Evolutionary conservation across 73 alveolate genomes (phyloP), one percentile per base, ranked within the genome.

Genomic region (Blepharisma japonicum): DNA sequence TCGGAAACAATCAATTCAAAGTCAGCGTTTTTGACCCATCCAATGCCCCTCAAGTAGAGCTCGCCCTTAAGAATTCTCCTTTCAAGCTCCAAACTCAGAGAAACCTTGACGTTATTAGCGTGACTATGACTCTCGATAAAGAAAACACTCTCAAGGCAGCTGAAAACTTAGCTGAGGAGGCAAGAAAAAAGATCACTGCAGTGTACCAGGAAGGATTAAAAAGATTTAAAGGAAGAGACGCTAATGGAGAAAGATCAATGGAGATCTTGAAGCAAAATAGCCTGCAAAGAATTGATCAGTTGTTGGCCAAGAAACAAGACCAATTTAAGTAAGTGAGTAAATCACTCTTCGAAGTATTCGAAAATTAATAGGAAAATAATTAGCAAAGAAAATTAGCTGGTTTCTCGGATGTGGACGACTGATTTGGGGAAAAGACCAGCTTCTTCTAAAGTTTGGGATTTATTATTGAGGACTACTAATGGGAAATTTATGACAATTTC

Each of bases 351-450:
- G 42, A 32, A 32, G 3, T 1, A 32, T 32, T 32, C 42, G 42
- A 32, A n/a, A 32, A 32, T 32, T 32, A 32, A 32, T 32, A 1
- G 42, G 42, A 32, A 32, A 32, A 32, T 32, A 32, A 32, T 32
- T 32, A 32, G 42, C 42, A 32, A 32, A 32, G 3, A 32, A 32
- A 32, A 32, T 32, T 32, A 32, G 42, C 42, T 32, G 5, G 4
- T 1, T 51, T 61, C 23, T 61, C 74, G 14, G 14, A 61, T 39
- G 14, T 14, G 14, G 18, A 61, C 74, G 18, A 61, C n/a, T 18
- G 74, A n/a, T 25, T 61, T 61, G 14, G 74, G 74, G 23, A 14
- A 61, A 20, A 61, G 74, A 14, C 74, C 74, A 20, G 74, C 39
- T 1, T 61, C 48, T 61, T 61, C 74, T 25, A 61, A 5, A 2